phyloP scores from a whole-genome alignment of 257 asterid species.

The Solanum pinnatisectum region DNA sequence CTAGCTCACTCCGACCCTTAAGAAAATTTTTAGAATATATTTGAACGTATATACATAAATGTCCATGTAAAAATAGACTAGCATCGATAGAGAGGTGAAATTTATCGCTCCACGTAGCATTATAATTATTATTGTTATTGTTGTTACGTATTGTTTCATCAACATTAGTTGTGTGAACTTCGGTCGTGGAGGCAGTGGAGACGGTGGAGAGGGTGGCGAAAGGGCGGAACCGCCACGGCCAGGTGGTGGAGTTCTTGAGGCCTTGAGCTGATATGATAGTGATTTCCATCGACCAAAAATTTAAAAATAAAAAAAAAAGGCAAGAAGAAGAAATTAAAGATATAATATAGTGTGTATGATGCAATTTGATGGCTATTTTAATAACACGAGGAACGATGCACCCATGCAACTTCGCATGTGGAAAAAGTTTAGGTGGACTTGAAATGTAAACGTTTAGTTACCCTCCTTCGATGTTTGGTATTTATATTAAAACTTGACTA shows the following conservation, averaged over 20 bases:
- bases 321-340: background rate
- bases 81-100: slow-evolving; percentile 20
- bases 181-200: background rate
- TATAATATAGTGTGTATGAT: background rate
- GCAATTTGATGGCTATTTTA: background rate
- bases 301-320: no score
- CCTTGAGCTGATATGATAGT: slow-evolving; percentile 39
- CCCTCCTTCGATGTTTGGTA: no score
- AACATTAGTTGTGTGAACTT: slow-evolving; percentile 12
- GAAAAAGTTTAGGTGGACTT: slow-evolving; percentile 14
- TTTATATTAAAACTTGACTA: no score
- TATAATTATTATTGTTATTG: background rate
- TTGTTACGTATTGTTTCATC: slow-evolving; percentile 22
- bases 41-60: slow-evolving; percentile 22
- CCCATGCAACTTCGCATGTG: slow-evolving; percentile 32
- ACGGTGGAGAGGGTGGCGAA: slow-evolving; percentile 12
- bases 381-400: background rate
- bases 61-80: slow-evolving; percentile 11
- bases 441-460: background rate
- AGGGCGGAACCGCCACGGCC: slow-evolving; percentile 23
- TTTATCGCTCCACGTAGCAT: slow-evolving; percentile 40
- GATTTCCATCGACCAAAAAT: slow-evolving; percentile 16
- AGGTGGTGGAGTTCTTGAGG: slow-evolving; percentile 7
- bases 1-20: slow-evolving; percentile 23
- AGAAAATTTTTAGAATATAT: slow-evolving; percentile 25